phyloP scores from a whole-genome alignment of 441 rosid species.

The Pelargonium australe region DNA sequence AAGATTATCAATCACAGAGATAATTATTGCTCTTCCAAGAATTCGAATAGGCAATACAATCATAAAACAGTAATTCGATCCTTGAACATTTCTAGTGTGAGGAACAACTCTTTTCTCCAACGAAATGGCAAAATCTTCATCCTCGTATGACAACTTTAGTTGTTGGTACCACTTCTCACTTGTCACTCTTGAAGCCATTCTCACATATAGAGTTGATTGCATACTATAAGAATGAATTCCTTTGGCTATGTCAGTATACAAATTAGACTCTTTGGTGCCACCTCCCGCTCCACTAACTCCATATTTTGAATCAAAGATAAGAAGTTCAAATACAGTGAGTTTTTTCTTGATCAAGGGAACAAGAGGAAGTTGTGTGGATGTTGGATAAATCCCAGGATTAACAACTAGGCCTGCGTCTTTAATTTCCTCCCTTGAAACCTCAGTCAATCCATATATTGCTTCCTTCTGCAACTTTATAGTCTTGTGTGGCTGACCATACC shows the following conservation, averaged over 20 bases:
- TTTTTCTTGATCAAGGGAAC: conserved; percentile 80
- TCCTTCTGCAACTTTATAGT: conserved; percentile 87
- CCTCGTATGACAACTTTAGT: conserved; percentile 45
- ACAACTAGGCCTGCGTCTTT: conserved; percentile 69
- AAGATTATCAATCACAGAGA: conserved; percentile 90
- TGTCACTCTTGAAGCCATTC: conserved; percentile 49
- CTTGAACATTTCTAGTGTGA: conserved; percentile 71
- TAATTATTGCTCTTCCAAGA: conserved; percentile 75
- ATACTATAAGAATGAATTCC: conserved; percentile 90
- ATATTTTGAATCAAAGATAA: conserved; percentile 84
- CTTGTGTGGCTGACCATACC: conserved; percentile 94
- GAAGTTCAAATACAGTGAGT: conserved; percentile 53
- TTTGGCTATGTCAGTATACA: conserved; percentile 81
- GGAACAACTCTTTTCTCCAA: conserved; percentile 73
- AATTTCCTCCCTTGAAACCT: conserved; percentile 67
- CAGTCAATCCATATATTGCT: conserved; percentile 93
- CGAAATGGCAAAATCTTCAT: conserved; percentile 70
- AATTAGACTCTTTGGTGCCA: conserved; percentile 81
- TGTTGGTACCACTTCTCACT: conserved; percentile 46
- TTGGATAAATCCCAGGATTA: conserved; percentile 98
- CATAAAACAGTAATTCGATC: conserved; percentile 78
- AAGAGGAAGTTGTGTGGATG: conserved; percentile 88
- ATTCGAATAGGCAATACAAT: conserved; percentile 83
- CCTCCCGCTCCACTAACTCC: conserved; percentile 99
- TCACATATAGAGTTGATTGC: conserved; percentile 66